Evolutionary conservation across 257 asterid genomes (phyloP).

Genomic region (Cruciata laevipes): DNA sequence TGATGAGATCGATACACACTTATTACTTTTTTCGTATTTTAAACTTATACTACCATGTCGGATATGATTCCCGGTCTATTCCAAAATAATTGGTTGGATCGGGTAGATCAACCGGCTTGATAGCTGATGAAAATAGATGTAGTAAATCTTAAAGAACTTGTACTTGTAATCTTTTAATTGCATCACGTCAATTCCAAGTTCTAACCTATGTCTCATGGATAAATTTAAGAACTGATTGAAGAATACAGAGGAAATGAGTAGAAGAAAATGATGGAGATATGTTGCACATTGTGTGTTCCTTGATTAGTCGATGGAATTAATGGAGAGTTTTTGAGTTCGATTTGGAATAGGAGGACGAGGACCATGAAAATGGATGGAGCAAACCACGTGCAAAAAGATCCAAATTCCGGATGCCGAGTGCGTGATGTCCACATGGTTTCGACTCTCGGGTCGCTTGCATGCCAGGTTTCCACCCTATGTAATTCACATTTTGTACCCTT

Average conservation of each 20-base stretch:
- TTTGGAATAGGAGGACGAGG: constrained; percentile 11
- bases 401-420: constrained; percentile 12
- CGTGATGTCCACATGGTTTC: constrained; percentile 32
- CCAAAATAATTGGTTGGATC: no score
- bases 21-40: no score
- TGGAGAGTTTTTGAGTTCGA: constrained; percentile 28
- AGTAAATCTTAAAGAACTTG: no score
- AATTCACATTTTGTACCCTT: neutral
- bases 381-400: constrained; percentile 37
- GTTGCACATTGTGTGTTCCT: neutral
- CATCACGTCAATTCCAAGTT: no score
- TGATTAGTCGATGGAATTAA: neutral
- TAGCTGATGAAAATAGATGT: no score
- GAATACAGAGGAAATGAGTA: neutral
- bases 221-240: no score
- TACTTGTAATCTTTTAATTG: no score
- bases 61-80: no score
- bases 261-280: constrained; percentile 4
- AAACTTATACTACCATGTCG: no score
- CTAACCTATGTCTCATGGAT: neutral
- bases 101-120: no score
- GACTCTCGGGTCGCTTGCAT: constrained; percentile 51
- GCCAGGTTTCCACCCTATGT: constrained; percentile 31
- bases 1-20: no score
- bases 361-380: constrained; percentile 15